Conservation (phyloP, 2,329 filamentous ascomycete species). For the Phoma sp. region DNA sequence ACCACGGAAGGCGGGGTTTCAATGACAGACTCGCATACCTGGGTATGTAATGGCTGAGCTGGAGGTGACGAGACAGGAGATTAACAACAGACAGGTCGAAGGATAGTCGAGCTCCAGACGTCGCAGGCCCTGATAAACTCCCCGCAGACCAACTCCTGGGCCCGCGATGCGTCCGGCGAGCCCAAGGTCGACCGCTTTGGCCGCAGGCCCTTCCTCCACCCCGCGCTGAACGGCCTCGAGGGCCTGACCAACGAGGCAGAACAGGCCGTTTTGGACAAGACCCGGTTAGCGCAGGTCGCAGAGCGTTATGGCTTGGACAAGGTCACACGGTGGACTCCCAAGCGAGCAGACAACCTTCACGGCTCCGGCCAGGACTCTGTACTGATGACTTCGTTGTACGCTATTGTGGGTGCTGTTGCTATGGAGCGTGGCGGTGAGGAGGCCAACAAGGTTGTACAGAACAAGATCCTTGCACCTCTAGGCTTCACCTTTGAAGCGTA, state of each 20-base stretch:
- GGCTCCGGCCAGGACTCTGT: conserved; percentile 78
- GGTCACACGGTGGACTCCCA: conserved; percentile 89
- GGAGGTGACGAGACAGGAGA: background rate
- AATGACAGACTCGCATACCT: conserved; percentile 92
- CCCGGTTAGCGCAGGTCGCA: conserved; percentile 73
- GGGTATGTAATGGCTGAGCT: conserved; percentile 62
- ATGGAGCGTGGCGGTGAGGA: conserved; percentile 83
- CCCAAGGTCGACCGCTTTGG: conserved; percentile 49
- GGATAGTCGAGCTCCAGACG: conserved; percentile 69
- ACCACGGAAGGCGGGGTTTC: conserved; percentile 91
- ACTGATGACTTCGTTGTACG: conserved; percentile 78
- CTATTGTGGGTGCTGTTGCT: conserved; percentile 87
- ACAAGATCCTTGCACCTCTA: conserved; percentile 71
- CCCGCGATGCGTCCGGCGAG: conserved; percentile 25
- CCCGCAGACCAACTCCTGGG: conserved; percentile 45
- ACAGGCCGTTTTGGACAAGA: conserved; percentile 67
- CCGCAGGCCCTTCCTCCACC: conserved; percentile 72
- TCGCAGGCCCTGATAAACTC: conserved; percentile 67
- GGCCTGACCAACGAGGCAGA: conserved; percentile 72
- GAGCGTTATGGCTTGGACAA: conserved; percentile 72
- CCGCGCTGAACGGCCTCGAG: conserved; percentile 74
- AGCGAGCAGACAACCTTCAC: conserved; percentile 72
- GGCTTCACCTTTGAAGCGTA: conserved; percentile 39
- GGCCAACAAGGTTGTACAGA: conserved; percentile 76
- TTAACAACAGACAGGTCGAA: conserved; percentile 60